A percentile compares a stretch with the other conserved stretches of the same genome.
These are phyloP conservation scores for Boletellus ananas DNA, from an alignment of 768 basidiomycete genomes.

Conservation along the genomic window DNA sequence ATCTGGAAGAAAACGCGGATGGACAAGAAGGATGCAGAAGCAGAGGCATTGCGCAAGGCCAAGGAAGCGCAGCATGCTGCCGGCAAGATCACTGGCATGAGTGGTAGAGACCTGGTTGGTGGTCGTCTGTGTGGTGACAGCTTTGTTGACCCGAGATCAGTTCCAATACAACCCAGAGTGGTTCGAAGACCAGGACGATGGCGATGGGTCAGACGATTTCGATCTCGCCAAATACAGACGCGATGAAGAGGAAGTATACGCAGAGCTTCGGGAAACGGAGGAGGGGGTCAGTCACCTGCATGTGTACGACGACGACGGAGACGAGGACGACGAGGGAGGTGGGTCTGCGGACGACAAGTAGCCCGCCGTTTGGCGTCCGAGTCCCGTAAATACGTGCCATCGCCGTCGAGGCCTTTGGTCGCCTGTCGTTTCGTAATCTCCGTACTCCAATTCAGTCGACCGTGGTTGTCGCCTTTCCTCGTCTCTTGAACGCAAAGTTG, in stretches of 20 bases:
- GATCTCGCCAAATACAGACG: slow-evolving; percentile 59
- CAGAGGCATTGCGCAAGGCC: slow-evolving; percentile 73
- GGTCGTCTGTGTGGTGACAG: neutral
- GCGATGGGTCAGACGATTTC: slow-evolving; percentile 44
- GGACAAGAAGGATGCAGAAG: slow-evolving; percentile 93
- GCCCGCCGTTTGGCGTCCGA: neutral
- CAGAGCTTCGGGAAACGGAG: slow-evolving; percentile 24
- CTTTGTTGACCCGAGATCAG: slow-evolving; percentile 35
- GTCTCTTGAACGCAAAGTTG: slow-evolving; percentile 2
- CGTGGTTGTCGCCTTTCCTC: neutral
- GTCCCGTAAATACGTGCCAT: neutral
- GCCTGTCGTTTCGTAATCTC: slow-evolving; percentile 19
- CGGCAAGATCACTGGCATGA: slow-evolving; percentile 92
- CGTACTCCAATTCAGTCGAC: neutral
- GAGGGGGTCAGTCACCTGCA: slow-evolving; percentile 11
- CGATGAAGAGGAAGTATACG: slow-evolving; percentile 28
- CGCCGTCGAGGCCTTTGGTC: neutral
- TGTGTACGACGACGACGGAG: slow-evolving; percentile 21
- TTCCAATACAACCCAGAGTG: slow-evolving; percentile 96
- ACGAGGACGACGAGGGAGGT: slow-evolving; percentile 4
- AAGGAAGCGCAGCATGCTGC: slow-evolving; percentile 80
- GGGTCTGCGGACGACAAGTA: slow-evolving; percentile 4
- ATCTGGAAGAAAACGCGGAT: slow-evolving; percentile 93
- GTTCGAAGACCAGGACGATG: slow-evolving; percentile 76
- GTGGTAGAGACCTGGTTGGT: slow-evolving; percentile 87